Evolutionary conservation across 2,329 filamentous ascomycete species (phyloP), one percentile per base, ranked within the genome.

Genomic region (Claviceps sp.): DNA sequence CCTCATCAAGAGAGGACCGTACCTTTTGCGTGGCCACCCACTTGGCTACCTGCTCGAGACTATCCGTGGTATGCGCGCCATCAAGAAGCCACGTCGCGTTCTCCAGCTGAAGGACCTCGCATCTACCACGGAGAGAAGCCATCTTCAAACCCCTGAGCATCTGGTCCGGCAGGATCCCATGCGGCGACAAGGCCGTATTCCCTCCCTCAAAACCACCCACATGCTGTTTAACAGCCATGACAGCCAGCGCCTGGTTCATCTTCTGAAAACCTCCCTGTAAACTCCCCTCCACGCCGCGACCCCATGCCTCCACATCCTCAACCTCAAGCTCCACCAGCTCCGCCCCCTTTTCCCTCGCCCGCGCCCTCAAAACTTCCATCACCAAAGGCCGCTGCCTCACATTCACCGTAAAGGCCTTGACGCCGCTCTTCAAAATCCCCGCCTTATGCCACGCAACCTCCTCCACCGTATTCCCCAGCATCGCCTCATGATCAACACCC

Each of bases 381-480:
- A 71, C 70, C 0, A 62, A 74, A 45, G 61, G 61, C 46, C 62
- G 58, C 5, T 34, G 14, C 9, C 62, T 60, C 1, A 64, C 48
- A 4, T 52, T 59, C 37, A 64, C 60, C 7, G 68, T 62, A 8
- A 72, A 71, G 0, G 63, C 69, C 40, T 54, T 60, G 0, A 68
- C 76, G 0, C 78, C 79, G 1, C 67, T 49, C 65, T 94, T 95
- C 64, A 94, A 84, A 45, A 96, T 86, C 1, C 90, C 90, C 6
- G 83, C 84, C 66, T 96, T 96, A 64, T 95, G 87, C 90, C 89
- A 95, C 3, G 89, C 68, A 57, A 95, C 95, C 61, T 88, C 74
- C 52, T 86, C 82, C 49, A 91, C 77, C 0, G 88, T 90, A 39
- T 78, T 74, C 11, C 90, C 90, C 38, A 96, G 73, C 75, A 95